Conservation (phyloP, 2,329 filamentous ascomycete species). For the Venturiaceae sp. region DNA sequence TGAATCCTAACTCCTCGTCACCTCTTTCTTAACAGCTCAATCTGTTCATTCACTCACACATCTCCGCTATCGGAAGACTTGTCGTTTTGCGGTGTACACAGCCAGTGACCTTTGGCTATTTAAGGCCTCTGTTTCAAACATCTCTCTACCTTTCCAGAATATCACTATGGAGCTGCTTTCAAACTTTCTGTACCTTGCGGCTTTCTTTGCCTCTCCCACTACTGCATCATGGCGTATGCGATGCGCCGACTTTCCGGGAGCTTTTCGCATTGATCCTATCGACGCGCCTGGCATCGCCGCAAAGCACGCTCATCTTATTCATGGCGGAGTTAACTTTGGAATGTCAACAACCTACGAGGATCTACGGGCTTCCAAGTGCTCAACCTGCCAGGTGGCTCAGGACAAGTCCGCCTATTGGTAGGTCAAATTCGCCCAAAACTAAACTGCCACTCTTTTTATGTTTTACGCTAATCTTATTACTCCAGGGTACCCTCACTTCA, state of each 20-base stretch:
- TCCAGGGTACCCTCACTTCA: slow-evolving; percentile 59
- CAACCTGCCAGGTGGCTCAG: slow-evolving; percentile 68
- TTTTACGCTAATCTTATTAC: not conserved
- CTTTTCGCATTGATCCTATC: slow-evolving; percentile 4
- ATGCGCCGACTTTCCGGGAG: not conserved
- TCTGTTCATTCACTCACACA: too few relatives aligned
- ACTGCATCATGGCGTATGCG: slow-evolving; percentile 1
- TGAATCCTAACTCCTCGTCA: too few relatives aligned
- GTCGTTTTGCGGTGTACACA: too few relatives aligned
- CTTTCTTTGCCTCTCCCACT: not conserved
- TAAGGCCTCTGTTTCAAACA: too few relatives aligned
- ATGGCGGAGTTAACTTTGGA: slow-evolving; percentile 39
- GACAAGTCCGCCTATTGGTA: slow-evolving; percentile 81
- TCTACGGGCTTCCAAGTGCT: slow-evolving; percentile 57
- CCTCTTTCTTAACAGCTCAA: too few relatives aligned
- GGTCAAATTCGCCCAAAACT: not conserved
- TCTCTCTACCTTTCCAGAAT: too few relatives aligned
- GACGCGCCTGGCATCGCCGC: not conserved
- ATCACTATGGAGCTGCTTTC: slow-evolving; percentile 14
- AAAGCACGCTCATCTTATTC: slow-evolving; percentile 2
- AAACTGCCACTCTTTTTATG: too few relatives aligned
- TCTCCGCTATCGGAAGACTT: too few relatives aligned
- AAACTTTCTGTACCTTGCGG: slow-evolving; percentile 23
- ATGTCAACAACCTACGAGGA: slow-evolving; percentile 46
- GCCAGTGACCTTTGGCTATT: too few relatives aligned